Conservation (phyloP, 768 basidiomycete species). For the Pleurotus cornucopiae region DNA sequence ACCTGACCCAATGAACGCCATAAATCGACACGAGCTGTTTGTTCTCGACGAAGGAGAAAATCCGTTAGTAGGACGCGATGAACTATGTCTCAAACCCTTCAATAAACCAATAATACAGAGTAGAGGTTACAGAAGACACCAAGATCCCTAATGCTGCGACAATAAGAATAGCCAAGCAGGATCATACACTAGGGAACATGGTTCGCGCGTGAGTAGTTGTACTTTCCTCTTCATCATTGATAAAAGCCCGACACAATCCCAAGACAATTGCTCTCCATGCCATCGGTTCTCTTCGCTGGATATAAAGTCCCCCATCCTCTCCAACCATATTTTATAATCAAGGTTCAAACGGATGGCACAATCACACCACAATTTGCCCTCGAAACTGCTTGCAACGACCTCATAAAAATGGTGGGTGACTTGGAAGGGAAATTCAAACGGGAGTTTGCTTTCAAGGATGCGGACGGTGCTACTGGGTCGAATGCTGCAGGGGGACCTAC, state of each 20-base stretch:
- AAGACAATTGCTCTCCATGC: slow-evolving; percentile 88
- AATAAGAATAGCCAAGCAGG: slow-evolving; percentile 91
- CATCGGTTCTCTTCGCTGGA: slow-evolving; percentile 89
- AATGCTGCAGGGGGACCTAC: slow-evolving; percentile 17
- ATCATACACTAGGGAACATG: slow-evolving; percentile 96
- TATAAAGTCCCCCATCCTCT: slow-evolving; percentile 98
- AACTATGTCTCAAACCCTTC: neutral
- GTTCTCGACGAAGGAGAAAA: slow-evolving; percentile 93
- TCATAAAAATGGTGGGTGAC: slow-evolving; percentile 67
- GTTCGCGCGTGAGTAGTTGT: slow-evolving; percentile 72
- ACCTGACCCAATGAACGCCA: slow-evolving; percentile 73
- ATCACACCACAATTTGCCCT: slow-evolving; percentile 79
- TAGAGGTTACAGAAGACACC: slow-evolving; percentile 91
- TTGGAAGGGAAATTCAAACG: slow-evolving; percentile 78
- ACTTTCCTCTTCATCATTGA: slow-evolving; percentile 10
- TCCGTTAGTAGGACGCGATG: slow-evolving; percentile 56
- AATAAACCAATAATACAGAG: slow-evolving; percentile 37
- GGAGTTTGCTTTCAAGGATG: slow-evolving; percentile 78
- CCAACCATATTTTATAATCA: slow-evolving; percentile 90
- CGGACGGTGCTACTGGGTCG: slow-evolving; percentile 34
- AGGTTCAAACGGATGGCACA: slow-evolving; percentile 91
- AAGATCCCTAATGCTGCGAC: slow-evolving; percentile 98
- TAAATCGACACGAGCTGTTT: slow-evolving; percentile 87
- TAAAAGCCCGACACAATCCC: neutral
- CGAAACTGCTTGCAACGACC: slow-evolving; percentile 76